Evolutionary conservation across 139 green algal species (phyloP), one percentile per base, ranked within the genome.

Genomic region (Tetradesmus obliquus): DNA sequence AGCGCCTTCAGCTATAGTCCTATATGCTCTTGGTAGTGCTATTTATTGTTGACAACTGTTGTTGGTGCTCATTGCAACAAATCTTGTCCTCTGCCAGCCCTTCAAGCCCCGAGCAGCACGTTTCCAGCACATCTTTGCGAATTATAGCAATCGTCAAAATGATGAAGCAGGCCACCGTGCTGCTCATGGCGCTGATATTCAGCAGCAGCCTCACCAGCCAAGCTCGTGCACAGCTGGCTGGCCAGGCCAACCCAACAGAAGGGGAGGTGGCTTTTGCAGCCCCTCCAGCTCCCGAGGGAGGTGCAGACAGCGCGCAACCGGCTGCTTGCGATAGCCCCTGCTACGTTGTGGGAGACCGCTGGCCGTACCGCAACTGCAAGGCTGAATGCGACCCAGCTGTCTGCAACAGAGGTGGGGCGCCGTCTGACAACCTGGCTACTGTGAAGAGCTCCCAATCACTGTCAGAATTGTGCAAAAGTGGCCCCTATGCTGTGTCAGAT

Each of bases 291-390:
- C 51, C 87, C 12, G 32, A 58, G 60, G 87, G 32, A 24, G 79
- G 24, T 3, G 72, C 45, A 32, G 60, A 51, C 88, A 82, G 60
- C 74, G 66, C 51, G 22, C 45, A 51, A 8, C 7, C 80, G 13
- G 17, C 12, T 6, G 8, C n/a, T 12, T 94, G 88, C 82, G 83
- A 60, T 1, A 84, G 17, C 5, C 88, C 92, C n/a, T 94, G 92
- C 76, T 94, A 71, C n/a, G 84, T 85, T 5, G 88, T 92, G 13
- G 60, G 53, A 3, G 83, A 92, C 6, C 89, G 89, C 82, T 90
- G 69, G 74, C 93, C 93, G 9, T 92, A 92, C 88, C 90, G 85
- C 53, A 90, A 69, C 9, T 95, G 93, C 88, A 82, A 89, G 22
- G 55, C 82, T 0, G 92, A 94, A 80, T 94, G 92, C 69, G 45